Evolutionary conservation across 129 eudicot genomes (phyloP).

Genomic region (Arctium lappa): DNA sequence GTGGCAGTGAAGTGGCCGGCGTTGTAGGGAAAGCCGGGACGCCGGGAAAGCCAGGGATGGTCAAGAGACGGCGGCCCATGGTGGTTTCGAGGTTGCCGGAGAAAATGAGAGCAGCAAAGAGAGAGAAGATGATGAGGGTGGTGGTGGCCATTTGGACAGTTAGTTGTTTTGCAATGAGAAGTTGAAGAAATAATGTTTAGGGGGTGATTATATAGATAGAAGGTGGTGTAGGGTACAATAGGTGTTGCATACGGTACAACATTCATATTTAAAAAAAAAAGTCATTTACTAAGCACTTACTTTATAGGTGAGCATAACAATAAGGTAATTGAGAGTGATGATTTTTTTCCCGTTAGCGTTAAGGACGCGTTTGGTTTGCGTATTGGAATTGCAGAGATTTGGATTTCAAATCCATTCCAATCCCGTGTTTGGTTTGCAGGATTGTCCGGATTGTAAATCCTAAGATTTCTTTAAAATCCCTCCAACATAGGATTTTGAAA

Average conservation of each 20-base stretch:
- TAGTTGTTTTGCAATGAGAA: background rate
- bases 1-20: background rate
- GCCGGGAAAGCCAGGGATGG: slow-evolving; percentile 21
- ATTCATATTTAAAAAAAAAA: background rate
- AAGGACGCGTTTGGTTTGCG: no score
- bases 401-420: no score
- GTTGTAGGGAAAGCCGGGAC: slow-evolving; percentile 6
- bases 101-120: slow-evolving; percentile 18
- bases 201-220: background rate
- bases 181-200: background rate
- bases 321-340: no score
- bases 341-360: no score
- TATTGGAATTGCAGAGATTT: no score
- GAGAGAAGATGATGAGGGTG: slow-evolving; percentile 16
- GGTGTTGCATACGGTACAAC: background rate
- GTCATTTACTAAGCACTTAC: no score
- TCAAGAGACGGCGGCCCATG: slow-evolving; percentile 27
- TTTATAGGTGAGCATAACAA: no score
- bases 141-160: slow-evolving; percentile 12
- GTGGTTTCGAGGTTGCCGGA: slow-evolving; percentile 20
- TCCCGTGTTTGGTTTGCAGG: no score
- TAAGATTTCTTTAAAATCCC: no score
- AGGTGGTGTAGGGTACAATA: background rate
- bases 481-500: no score
- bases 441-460: no score